Conservation (phyloP, 1,284 basidiomycete species). For the Marasmius oreades region DNA sequence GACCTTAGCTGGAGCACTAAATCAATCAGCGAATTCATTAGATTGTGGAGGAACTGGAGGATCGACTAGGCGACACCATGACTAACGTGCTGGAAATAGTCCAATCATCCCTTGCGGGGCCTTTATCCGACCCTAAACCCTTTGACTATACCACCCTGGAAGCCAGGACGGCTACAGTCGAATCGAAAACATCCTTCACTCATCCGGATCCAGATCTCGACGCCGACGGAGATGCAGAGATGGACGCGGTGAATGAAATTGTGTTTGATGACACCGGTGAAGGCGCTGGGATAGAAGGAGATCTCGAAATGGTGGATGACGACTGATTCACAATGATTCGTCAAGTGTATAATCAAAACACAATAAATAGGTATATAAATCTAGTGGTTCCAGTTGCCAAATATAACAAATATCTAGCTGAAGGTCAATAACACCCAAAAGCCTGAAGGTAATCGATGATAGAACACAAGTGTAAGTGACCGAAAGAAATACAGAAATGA, state of each 20-base stretch:
- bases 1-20: too few species aligned
- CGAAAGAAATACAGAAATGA: neutral
- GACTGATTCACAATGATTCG: constrained; percentile 24
- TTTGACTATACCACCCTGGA: neutral
- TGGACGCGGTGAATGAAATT: constrained; percentile 31
- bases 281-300: constrained; percentile 66
- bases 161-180: neutral
- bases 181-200: neutral
- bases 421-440: neutral
- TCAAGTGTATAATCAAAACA: neutral
- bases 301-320: constrained; percentile 70
- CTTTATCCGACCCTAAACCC: constrained; percentile 2
- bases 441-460: neutral
- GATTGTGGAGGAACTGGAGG: constrained; percentile 90
- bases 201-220: constrained; percentile 14
- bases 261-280: constrained; percentile 66
- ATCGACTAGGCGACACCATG: constrained; percentile 71
- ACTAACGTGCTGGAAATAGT: constrained; percentile 67
- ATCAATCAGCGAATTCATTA: too few species aligned
- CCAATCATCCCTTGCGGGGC: constrained; percentile 40
- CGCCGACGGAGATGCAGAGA: constrained; percentile 30
- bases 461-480: too few species aligned
- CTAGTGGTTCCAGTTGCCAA: neutral
- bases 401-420: neutral
- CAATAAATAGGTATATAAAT: neutral